Evolutionary conservation across 2,329 filamentous ascomycete genomes (phyloP), one percentile per base, ranked within the genome.

Genomic region (Graphilbum fragrans): DNA sequence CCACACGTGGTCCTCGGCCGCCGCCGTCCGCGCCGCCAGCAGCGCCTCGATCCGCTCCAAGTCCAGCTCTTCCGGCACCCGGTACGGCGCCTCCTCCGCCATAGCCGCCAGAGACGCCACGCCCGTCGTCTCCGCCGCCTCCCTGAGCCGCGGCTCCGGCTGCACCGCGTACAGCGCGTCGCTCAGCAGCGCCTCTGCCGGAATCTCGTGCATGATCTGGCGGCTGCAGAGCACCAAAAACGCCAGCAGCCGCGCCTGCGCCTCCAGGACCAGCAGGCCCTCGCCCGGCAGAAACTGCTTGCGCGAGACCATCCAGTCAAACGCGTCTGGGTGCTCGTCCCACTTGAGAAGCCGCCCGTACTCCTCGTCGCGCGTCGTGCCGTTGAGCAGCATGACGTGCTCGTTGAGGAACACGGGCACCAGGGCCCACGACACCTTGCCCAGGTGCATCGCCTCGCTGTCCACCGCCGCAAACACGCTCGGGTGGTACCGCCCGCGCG

Each of bases 1-100:
- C 64, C 65, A 72, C 0, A 77, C 35, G 47, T 77, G 70, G 52
- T 79, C 73, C 41, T 73, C 64, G 1, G 64, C 63, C 4, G 60
- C 59, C 0, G 58, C 50, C 1, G 49, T 49, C 45, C 59, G 64
- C 0, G 68, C 67, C 2, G 50, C 52, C 1, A 74, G 55, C 4
- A 78, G 49, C 2, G 55, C 51, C 32, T 62, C 55, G 1, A 79
- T 55, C 0, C 62, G 59, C 0, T 38, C 46, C 1, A 77, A 53
- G 46, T 77, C 63, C 0, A 76, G 52, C 3, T 52, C 48, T 0
- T 60, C 56, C 1, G 74, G 73, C 0, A 64, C 40, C 4, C 67
- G 57, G 43, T 77, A 80, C 1, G 73, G 69, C 0, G 66, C 67
- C 47, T 78, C 70, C 2, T 60, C 53, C 1, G 64, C 57, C 48